A percentile compares a stretch with the other conserved stretches of the same genome.
These are phyloP conservation scores for Cucurbita argyrosperma DNA, from an alignment of 306 rosid species.

Conservation along the genomic window DNA sequence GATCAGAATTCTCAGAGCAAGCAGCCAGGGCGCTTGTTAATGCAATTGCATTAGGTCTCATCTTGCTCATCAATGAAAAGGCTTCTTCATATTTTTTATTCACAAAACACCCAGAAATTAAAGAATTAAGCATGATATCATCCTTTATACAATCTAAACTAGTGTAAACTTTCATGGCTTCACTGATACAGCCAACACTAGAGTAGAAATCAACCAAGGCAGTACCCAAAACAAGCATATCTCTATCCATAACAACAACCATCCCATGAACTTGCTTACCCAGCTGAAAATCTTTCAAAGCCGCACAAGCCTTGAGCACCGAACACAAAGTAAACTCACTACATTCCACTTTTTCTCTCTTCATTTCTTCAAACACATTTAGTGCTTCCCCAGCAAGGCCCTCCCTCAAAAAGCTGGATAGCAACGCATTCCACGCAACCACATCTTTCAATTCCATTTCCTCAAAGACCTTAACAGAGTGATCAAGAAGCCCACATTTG, in stretches of 20 bases:
- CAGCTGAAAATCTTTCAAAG: constrained; percentile 28
- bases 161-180: constrained; percentile 34
- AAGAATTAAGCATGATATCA: constrained; percentile 31
- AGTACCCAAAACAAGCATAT: constrained; percentile 46
- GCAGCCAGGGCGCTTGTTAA: constrained; percentile 42
- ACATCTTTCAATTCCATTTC: constrained; percentile 46
- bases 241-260: constrained; percentile 41
- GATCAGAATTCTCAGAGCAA: constrained; percentile 44
- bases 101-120: constrained; percentile 42
- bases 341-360: constrained; percentile 23
- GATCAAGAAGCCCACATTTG: constrained; percentile 17
- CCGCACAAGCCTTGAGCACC: constrained; percentile 41
- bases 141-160: constrained; percentile 29
- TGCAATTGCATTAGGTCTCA: constrained; percentile 40
- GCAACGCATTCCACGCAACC: constrained; percentile 47
- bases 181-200: constrained; percentile 22
- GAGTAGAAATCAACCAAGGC: constrained; percentile 51
- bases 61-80: constrained; percentile 24
- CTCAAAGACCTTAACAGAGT: constrained; percentile 30
- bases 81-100: constrained; percentile 30
- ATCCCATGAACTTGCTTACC: constrained; percentile 63
- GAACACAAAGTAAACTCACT: constrained; percentile 56
- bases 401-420: constrained; percentile 23
- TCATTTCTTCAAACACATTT: constrained; percentile 34
- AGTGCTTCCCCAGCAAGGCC: constrained; percentile 34